Evolutionary conservation across 805 yeast species (phyloP).

Genomic region (Metschnikowia gelsemii): DNA sequence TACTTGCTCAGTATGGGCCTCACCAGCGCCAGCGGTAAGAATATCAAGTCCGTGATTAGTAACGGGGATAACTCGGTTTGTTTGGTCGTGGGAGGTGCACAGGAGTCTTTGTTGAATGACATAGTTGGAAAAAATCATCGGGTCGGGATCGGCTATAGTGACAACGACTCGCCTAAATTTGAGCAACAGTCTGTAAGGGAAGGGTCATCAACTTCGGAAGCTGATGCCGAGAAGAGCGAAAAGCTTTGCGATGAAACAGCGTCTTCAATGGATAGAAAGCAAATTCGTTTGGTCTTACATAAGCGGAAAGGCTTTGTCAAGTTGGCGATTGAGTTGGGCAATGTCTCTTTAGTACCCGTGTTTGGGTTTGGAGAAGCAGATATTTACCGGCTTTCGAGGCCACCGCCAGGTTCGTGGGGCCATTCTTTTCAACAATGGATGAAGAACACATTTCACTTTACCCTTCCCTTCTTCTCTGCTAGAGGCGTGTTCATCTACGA

Average conservation of each 20-base stretch:
- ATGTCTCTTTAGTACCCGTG: slow-evolving; percentile 79
- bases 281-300: slow-evolving; percentile 66
- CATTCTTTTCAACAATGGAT: slow-evolving; percentile 67
- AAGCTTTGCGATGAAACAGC: slow-evolving; percentile 2
- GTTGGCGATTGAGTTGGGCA: slow-evolving; percentile 77
- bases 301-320: slow-evolving; percentile 87
- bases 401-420: slow-evolving; percentile 43
- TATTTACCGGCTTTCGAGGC: slow-evolving; percentile 45
- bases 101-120: slow-evolving; percentile 67
- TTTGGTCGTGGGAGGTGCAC: slow-evolving; percentile 95
- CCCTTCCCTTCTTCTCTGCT: slow-evolving; percentile 88
- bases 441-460: slow-evolving; percentile 72
- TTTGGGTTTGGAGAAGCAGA: slow-evolving; percentile 89
- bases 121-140: slow-evolving; percentile 35
- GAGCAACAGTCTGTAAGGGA: slow-evolving; percentile 14
- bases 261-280: slow-evolving; percentile 20
- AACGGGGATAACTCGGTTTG: slow-evolving; percentile 72
- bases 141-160: slow-evolving; percentile 38
- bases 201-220: not conserved
- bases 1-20: slow-evolving; percentile 78
- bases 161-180: slow-evolving; percentile 9
- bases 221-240: not conserved
- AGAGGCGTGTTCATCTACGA: slow-evolving; percentile 91
- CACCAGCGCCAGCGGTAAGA: slow-evolving; percentile 75
- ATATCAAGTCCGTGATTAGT: slow-evolving; percentile 62